A percentile compares a stretch with the other conserved stretches of the same genome.
Evolutionary conservation across 2,329 filamentous ascomycete genomes (phyloP).

Genomic region (Hirsutella thompsonii): DNA sequence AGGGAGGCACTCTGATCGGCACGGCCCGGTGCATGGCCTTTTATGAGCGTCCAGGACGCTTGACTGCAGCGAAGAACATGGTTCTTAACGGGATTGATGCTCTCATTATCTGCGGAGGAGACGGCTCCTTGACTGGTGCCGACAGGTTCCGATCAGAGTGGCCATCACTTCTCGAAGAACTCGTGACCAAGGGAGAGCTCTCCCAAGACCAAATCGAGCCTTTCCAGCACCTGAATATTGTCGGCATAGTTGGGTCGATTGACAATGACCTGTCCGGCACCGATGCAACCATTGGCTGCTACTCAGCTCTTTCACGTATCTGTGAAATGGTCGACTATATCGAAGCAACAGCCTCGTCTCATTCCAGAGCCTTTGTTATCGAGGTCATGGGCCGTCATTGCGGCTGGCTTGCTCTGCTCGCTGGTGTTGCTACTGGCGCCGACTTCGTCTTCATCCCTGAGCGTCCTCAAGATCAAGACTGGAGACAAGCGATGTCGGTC

Average conservation of each 20-base stretch:
- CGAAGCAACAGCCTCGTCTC: constrained; percentile 85
- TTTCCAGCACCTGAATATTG: constrained; percentile 85
- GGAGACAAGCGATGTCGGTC: constrained; percentile 77
- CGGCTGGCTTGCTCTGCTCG: constrained; percentile 94
- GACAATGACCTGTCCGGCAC: constrained; percentile 97
- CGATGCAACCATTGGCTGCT: constrained; percentile 94
- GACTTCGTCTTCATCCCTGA: constrained; percentile 97
- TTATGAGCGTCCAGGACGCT: constrained; percentile 72
- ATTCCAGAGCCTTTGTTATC: constrained; percentile 92
- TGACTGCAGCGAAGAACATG: constrained; percentile 88
- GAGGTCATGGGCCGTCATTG: constrained; percentile 98
- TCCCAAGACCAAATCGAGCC: constrained; percentile 57
- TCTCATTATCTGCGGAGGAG: constrained; percentile 91
- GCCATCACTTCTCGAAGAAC: constrained; percentile 75
- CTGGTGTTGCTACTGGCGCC: constrained; percentile 85
- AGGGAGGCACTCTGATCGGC: constrained; percentile 90
- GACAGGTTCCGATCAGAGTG: constrained; percentile 89
- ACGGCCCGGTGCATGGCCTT: constrained; percentile 90
- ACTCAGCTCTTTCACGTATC: constrained; percentile 83
- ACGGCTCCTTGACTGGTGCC: constrained; percentile 89
- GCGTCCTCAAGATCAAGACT: constrained; percentile 75
- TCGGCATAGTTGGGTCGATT: constrained; percentile 90
- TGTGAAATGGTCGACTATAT: constrained; percentile 96
- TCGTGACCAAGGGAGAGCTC: constrained; percentile 63
- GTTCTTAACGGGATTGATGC: constrained; percentile 87